Evolutionary conservation across 2,329 filamentous ascomycete genomes (phyloP), one percentile per base, ranked within the genome.

Genomic region (Diaporthe capsici): DNA sequence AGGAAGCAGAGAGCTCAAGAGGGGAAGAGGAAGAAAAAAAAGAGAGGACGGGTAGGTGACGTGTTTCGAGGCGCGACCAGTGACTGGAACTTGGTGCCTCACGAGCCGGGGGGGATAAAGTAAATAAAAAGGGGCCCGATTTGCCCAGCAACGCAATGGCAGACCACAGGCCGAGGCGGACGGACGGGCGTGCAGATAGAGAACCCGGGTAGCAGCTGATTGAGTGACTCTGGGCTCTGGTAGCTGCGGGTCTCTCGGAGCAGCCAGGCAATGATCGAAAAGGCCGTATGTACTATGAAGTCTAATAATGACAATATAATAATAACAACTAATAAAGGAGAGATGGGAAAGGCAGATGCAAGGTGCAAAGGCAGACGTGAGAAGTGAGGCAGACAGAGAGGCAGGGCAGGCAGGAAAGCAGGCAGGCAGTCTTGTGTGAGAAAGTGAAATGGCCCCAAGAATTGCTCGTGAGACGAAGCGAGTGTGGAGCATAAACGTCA

Each of bases 401-500:
- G 34, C 34, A 34, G 34, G 34, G 44, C 15, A 15, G 58, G 73
- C 47, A 72, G 53, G 31, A 28, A 28, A 13, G 10, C 47, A 68
- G 13, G 13, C 20, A 61, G 70, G 31, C 71, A 47, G 57, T 42
- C 71, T 42, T 65, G 42, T n/a, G 51, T 31, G 55, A 73, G 71
- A 67, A 63, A 55, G 58, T 61, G 51, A 55, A 61, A 60, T 57
- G 68, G 68, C 28, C 25, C 58, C 57, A 73, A 57, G 58, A 74
- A 75, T 58, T 76, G 75, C 72, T 74, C 58, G 75, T 72, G 75
- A 75, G 72, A 74, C 72, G 65, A 74, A 67, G 75, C 49, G 65
- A 73, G 58, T 37, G 75, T 76, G 75, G 75, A 58, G 75, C 75
- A 65, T 63, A 68, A 57, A 76, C 72, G 65, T 72, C 65, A 70